Conservation (phyloP, 2,329 filamentous ascomycete species). For the Cladosporium sp. region DNA sequence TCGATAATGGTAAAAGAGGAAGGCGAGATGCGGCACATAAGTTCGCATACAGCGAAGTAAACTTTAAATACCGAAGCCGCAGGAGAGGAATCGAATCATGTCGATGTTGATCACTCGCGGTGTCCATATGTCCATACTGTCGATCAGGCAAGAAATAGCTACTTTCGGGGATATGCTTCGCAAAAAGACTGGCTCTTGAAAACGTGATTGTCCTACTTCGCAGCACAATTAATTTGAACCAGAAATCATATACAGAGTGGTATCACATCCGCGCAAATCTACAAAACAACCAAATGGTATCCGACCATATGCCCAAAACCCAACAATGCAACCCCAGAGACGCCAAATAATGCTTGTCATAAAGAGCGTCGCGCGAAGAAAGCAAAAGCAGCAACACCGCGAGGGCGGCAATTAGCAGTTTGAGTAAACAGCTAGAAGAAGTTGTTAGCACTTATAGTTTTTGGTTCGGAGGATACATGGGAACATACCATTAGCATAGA, state of each 20-base stretch:
- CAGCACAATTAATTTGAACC: neutral
- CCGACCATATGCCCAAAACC: neutral
- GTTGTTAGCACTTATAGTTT: neutral
- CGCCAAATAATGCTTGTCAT: constrained; percentile 5
- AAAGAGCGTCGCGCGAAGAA: neutral
- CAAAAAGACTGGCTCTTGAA: too few relatives aligned
- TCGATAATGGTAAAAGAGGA: neutral
- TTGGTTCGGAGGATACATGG: neutral
- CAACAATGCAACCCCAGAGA: neutral
- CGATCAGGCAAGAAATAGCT: neutral
- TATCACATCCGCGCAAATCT: neutral
- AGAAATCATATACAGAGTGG: neutral
- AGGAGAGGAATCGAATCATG: neutral
- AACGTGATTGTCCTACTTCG: too few relatives aligned
- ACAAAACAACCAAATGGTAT: neutral
- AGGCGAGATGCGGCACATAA: neutral
- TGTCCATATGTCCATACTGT: neutral
- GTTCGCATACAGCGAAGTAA: neutral
- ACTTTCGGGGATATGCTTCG: too few relatives aligned
- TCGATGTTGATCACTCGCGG: neutral
- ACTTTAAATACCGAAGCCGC: neutral
- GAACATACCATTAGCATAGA: constrained; percentile 45
- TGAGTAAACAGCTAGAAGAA: neutral
- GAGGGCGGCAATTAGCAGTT: neutral
- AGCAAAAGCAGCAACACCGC: neutral